Evolutionary conservation across 305 asterid species (phyloP).

Genomic region (Plantago lanceolata): DNA sequence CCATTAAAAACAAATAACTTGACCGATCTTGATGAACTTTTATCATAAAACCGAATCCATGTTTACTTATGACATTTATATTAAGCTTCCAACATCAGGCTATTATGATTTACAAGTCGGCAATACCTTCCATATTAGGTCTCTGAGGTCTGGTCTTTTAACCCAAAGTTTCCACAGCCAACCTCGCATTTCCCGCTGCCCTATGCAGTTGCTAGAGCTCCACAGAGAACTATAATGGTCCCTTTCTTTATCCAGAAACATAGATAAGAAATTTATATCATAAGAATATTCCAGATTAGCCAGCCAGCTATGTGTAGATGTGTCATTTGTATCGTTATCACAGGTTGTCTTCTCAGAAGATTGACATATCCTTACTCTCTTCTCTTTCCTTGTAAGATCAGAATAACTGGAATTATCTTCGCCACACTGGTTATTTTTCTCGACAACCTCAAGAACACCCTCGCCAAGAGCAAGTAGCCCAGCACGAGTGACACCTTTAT

Average conservation of each 20-base stretch:
- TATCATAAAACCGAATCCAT: conserved; percentile 18
- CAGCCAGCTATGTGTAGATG: conserved; percentile 26
- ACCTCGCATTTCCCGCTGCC: conserved; percentile 91
- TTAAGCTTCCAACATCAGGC: conserved; percentile 21
- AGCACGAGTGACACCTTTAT: conserved; percentile 92
- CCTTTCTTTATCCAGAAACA: conserved; percentile 70
- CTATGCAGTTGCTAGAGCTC: conserved; percentile 84
- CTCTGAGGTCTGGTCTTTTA: conserved; percentile 64
- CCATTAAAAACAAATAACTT: conserved; percentile 19
- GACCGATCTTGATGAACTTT: conserved; percentile 17
- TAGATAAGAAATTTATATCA: conserved; percentile 66
- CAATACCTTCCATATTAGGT: conserved; percentile 88
- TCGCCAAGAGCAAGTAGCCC: conserved; percentile 93
- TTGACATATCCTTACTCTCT: conserved; percentile 49
- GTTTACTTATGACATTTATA: conserved; percentile 8
- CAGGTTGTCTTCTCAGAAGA: conserved; percentile 29
- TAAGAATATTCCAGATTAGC: conserved; percentile 56
- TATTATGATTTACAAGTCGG: conserved; percentile 22
- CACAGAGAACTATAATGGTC: conserved; percentile 79
- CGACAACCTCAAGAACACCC: conserved; percentile 36
- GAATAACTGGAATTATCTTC: conserved; percentile 39
- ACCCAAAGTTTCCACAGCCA: conserved; percentile 90
- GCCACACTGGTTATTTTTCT: conserved; percentile 26
- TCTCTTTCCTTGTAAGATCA: conserved; percentile 57
- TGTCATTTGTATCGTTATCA: conserved; percentile 30